Conservation (phyloP, 2,329 filamentous ascomycete species). For the Cercospora sesami region DNA sequence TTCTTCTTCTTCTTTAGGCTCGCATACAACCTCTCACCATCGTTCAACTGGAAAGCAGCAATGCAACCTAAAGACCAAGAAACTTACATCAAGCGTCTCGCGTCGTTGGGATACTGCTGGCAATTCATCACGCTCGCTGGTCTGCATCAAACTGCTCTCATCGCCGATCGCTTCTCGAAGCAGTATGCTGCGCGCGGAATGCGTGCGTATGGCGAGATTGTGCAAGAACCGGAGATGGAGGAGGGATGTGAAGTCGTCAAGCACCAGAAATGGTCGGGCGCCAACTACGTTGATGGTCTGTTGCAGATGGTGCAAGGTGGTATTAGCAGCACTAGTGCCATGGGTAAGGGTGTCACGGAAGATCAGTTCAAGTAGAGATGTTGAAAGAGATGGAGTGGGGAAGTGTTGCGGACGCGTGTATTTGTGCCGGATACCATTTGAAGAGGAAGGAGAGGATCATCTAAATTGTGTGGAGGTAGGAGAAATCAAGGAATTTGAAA, state of each 20-base stretch:
- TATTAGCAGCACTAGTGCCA: conserved; percentile 86
- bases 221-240: conserved; percentile 97
- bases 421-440: background rate
- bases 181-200: conserved; percentile 74
- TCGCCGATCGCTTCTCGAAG: conserved; percentile 82
- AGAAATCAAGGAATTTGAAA: background rate
- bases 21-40: conserved; percentile 96
- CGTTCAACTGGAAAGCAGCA: conserved; percentile 99
- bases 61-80: conserved; percentile 91
- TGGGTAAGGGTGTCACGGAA: conserved; percentile 97
- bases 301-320: conserved; percentile 97
- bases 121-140: conserved; percentile 99
- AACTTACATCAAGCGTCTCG: conserved; percentile 93
- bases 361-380: conserved; percentile 69
- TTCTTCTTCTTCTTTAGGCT: conserved; percentile 57
- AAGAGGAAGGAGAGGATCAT: background rate
- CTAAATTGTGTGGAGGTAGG: background rate
- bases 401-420: background rate
- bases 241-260: conserved; percentile 89
- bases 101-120: conserved; percentile 92
- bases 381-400: background rate
- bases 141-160: conserved; percentile 91
- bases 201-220: conserved; percentile 93
- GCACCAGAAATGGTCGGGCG: conserved; percentile 98
- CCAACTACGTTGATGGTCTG: conserved; percentile 90